These are phyloP conservation scores for Penicillium parvum DNA, from an alignment of 495 filamentous ascomycete genomes.

Conservation along the genomic window DNA sequence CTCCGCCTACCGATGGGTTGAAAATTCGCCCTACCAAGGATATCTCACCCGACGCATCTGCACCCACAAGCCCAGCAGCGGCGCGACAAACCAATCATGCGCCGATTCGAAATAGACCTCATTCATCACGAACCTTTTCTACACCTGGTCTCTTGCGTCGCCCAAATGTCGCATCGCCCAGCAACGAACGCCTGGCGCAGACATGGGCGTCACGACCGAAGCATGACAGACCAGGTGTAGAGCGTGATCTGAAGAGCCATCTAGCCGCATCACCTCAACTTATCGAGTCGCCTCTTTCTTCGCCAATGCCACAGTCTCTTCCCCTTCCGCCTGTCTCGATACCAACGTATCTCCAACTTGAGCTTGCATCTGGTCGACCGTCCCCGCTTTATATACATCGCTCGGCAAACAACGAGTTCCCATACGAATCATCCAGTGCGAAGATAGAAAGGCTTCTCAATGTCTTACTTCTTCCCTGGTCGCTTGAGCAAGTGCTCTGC, in stretches of 20 bases:
- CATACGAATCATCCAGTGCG: conserved; percentile 93
- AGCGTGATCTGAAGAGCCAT: conserved; percentile 37
- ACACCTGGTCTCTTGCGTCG: conserved; percentile 30
- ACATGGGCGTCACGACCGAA: conserved; percentile 38
- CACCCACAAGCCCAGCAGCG: conserved; percentile 16
- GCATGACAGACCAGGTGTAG: conserved; percentile 33
- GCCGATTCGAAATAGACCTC: conserved; percentile 27
- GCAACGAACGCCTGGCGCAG: conserved; percentile 34
- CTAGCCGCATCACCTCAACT: conserved; percentile 26
- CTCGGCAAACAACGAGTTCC: conserved; percentile 65
- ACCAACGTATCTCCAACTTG: conserved; percentile 82
- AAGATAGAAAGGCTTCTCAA: conserved; percentile 93
- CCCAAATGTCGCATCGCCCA: conserved; percentile 13
- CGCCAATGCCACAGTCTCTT: conserved; percentile 64
- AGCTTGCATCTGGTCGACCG: conserved; percentile 74
- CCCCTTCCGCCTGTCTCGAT: conserved; percentile 83
- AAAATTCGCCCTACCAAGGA: conserved; percentile 26
- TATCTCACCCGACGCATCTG: conserved; percentile 22
- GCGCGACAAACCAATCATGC: conserved; percentile 9
- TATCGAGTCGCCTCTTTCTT: conserved; percentile 45
- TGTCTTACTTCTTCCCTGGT: conserved; percentile 74
- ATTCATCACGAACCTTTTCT: conserved; percentile 33
- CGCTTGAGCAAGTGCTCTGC: conserved; percentile 77
- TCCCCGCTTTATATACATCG: conserved; percentile 87
- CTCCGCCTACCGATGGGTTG: conserved; percentile 10